These are phyloP conservation scores for Echites panduratus DNA, from an alignment of 257 asterid genomes.

Conservation along the genomic window DNA sequence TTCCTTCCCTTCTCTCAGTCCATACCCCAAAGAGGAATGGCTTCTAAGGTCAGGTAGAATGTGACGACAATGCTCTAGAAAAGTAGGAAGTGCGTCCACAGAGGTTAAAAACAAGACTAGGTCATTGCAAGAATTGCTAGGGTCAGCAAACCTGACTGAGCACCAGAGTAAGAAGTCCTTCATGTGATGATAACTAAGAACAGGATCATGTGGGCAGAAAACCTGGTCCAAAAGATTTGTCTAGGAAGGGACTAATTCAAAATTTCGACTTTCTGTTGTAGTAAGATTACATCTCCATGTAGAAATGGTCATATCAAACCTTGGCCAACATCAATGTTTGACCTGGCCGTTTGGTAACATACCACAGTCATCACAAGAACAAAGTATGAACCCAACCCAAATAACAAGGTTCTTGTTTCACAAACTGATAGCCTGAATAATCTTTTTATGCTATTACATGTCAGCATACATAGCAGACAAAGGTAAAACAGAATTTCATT, in stretches of 20 bases:
- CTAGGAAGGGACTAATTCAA: not conserved
- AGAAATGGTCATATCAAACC: not conserved
- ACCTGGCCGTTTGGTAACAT: not conserved
- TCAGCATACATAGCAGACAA: not conserved
- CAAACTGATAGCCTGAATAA: not conserved
- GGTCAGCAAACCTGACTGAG: too few species aligned
- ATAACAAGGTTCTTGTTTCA: not conserved
- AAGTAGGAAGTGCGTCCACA: not conserved
- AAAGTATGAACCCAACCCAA: not conserved
- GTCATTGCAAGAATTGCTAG: too few species aligned
- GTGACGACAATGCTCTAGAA: too few species aligned
- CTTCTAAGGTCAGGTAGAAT: not conserved
- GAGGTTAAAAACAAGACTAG: too few species aligned
- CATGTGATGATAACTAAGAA: not conserved
- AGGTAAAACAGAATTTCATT: not conserved
- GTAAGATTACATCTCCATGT: not conserved
- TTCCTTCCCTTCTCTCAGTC: not conserved
- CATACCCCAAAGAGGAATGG: not conserved
- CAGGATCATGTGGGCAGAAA: not conserved
- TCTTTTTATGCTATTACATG: not conserved
- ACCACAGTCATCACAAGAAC: not conserved
- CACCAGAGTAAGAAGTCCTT: not conserved
- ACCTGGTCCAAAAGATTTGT: too few species aligned
- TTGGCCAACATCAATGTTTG: not conserved
- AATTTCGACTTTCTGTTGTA: not conserved